These are phyloP conservation scores for Solanum ahanhuiri DNA, from an alignment of 257 asterid species.

Conservation along the genomic window DNA sequence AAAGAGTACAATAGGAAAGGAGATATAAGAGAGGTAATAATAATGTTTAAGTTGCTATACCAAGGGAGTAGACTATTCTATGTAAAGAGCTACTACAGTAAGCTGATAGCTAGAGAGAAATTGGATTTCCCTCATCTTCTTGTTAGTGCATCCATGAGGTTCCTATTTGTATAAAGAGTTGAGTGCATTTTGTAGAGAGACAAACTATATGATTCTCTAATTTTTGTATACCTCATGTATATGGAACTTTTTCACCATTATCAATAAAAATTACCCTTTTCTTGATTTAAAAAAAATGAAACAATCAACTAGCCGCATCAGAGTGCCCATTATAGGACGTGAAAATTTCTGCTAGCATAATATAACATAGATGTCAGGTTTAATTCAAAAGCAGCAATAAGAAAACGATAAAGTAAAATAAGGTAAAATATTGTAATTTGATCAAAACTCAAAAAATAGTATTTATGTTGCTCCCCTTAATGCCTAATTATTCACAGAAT, in stretches of 20 bases:
- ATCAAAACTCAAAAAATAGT: background rate
- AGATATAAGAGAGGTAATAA: background rate
- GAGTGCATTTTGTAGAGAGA: background rate
- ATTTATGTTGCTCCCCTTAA: background rate
- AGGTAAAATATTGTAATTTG: background rate
- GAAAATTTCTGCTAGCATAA: background rate
- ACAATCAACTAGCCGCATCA: background rate
- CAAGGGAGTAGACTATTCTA: background rate
- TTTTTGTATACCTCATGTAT: background rate
- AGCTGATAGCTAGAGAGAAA: background rate
- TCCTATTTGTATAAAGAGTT: background rate
- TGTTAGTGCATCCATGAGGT: background rate
- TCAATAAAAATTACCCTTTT: background rate
- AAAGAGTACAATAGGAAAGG: background rate
- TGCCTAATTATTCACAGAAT: background rate
- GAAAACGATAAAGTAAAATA: background rate
- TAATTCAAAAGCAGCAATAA: background rate
- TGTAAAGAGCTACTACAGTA: background rate
- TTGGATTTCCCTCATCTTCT: background rate
- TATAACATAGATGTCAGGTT: background rate
- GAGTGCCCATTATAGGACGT: background rate
- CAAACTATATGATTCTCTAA: background rate
- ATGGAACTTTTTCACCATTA: background rate
- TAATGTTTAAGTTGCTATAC: background rate
- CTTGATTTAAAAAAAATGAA: background rate